Conservation (phyloP, 176 grass and related monocot species). For the Aegilops bicornis region DNA sequence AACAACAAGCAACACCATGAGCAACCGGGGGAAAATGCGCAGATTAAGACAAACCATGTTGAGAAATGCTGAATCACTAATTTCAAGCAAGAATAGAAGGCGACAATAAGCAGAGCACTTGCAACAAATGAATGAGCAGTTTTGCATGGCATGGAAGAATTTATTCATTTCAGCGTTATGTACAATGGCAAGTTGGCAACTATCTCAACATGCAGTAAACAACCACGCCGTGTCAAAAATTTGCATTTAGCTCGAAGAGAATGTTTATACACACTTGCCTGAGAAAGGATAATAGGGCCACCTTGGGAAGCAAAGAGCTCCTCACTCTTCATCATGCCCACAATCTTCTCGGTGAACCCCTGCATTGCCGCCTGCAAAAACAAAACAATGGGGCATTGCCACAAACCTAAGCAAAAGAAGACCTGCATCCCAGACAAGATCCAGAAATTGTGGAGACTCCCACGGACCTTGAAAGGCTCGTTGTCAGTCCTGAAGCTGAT, state of each 20-base stretch:
- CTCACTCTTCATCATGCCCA: slow-evolving; percentile 88
- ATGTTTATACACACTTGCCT: slow-evolving; percentile 48
- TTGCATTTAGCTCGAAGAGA: slow-evolving; percentile 18
- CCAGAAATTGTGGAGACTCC: slow-evolving; percentile 26
- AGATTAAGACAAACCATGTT: background rate
- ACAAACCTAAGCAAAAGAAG: background rate
- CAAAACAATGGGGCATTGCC: slow-evolving; percentile 5
- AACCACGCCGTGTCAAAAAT: background rate
- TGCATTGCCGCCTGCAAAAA: slow-evolving; percentile 84
- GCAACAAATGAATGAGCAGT: slow-evolving; percentile 11
- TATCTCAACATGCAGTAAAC: background rate
- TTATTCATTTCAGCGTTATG: background rate
- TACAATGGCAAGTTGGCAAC: background rate
- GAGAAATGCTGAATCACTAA: background rate
- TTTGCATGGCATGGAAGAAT: background rate
- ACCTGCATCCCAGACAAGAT: slow-evolving; percentile 1
- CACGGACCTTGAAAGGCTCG: slow-evolving; percentile 85
- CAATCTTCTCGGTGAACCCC: slow-evolving; percentile 92
- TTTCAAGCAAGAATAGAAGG: background rate
- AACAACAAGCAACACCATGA: background rate
- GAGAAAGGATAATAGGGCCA: slow-evolving; percentile 97
- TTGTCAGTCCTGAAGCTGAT: slow-evolving; percentile 99
- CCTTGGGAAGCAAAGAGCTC: slow-evolving; percentile 94
- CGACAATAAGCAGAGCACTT: background rate
- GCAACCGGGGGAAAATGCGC: background rate